Conservation (phyloP, 805 yeast genomes). For the Metschnikowia kunwiensis region DNA sequence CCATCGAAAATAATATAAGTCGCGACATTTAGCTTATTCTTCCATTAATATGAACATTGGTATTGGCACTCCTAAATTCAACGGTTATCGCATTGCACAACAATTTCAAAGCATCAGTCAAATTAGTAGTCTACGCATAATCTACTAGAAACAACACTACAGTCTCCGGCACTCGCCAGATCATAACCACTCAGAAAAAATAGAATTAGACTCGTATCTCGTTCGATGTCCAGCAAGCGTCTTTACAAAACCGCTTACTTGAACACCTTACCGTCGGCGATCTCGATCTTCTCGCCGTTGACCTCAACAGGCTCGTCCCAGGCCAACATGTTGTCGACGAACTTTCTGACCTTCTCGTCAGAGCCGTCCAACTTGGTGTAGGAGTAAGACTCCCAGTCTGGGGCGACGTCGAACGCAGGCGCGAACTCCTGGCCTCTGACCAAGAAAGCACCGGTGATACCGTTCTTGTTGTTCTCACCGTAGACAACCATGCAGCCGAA, state of each 20-base stretch:
- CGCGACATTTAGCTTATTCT: too few species aligned
- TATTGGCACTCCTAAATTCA: too few species aligned
- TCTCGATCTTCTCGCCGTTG: slow-evolving; percentile 78
- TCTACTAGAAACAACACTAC: too few species aligned
- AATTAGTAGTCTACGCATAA: too few species aligned
- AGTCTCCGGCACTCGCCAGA: too few species aligned
- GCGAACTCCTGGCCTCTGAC: slow-evolving; percentile 89
- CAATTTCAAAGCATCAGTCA: too few species aligned
- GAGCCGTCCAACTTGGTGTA: slow-evolving; percentile 81
- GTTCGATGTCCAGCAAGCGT: not conserved
- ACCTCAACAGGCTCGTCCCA: slow-evolving; percentile 93
- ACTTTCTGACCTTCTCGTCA: slow-evolving; percentile 71
- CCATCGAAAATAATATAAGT: too few species aligned
- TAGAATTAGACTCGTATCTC: slow-evolving; percentile 3
- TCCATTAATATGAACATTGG: too few species aligned
- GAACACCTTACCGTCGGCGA: slow-evolving; percentile 97
- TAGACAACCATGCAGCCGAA: slow-evolving; percentile 92
- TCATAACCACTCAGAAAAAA: not conserved
- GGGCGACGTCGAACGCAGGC: slow-evolving; percentile 97
- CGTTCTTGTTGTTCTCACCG: slow-evolving; percentile 98
- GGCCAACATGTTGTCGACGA: slow-evolving; percentile 90
- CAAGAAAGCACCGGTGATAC: slow-evolving; percentile 91
- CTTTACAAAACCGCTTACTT: slow-evolving; percentile 52
- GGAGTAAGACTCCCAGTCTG: slow-evolving; percentile 95
- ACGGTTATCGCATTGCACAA: too few species aligned